Evolutionary conservation across 1,284 basidiomycete species (phyloP), one percentile per base, ranked within the genome.

Genomic region (Apiotrichum siamense): DNA sequence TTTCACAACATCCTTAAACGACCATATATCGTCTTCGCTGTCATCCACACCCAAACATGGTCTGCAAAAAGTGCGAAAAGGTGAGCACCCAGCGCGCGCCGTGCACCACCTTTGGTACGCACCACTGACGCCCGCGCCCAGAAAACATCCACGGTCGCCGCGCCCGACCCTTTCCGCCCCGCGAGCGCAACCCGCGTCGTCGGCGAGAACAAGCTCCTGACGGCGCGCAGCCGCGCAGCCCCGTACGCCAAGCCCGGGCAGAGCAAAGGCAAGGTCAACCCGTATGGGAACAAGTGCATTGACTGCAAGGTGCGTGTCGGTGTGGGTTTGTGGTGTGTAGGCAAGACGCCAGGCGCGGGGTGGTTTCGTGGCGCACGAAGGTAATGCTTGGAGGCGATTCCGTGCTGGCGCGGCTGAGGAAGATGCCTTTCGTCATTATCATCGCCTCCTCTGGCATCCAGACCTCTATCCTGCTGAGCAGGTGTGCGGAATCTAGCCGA

Each of bases 51-150:
- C 18, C 12, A 24, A 29, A 33, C n/a, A 75, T 75, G 74, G 74
- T 75, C 17, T 75, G 74, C 65, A 73, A 73, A 54, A 75, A 73
- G 57, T 75, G 74, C 50, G 74, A 75, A 58, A 75, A 75, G 65
- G 71, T 70, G 25, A 57, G 64, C 36, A 33, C 21, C n/a, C n/a
- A n/a, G n/a, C n/a, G n/a, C n/a, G n/a, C n/a, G n/a, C n/a, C n/a
- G n/a, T n/a, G n/a, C n/a, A 17, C 29, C 42, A 18, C 11, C 23
- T 44, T 24, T 18, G 4, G 5, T 4, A 17, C 17, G 7, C 7
- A 38, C 18, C 13, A 21, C 26, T 23, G 23, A 5, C 29, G 27
- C 49, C 51, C 37, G 53, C 52, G 13, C 26, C n/a, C 56, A 74
- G 72, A 74, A 71, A 69, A 61, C 66, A 17, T 67, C 71, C 23